These are phyloP conservation scores for Fusarium pseudonygamai DNA, from an alignment of 2,329 filamentous ascomycete genomes.

Conservation along the genomic window DNA sequence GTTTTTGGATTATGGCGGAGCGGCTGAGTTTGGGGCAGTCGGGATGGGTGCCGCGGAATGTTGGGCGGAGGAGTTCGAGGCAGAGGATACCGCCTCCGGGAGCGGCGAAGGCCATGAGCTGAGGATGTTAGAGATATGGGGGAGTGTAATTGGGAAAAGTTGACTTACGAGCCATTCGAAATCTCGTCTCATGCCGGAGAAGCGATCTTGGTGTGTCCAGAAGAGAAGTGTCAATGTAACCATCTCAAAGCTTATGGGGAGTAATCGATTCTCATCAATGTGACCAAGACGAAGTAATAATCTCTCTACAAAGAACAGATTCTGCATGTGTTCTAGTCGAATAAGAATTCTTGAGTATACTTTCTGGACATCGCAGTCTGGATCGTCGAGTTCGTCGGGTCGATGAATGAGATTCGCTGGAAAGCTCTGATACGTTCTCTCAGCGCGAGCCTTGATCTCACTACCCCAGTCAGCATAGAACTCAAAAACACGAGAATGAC, in stretches of 20 bases:
- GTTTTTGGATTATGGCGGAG: constrained; percentile 61
- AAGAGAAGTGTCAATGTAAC: constrained; percentile 57
- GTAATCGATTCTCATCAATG: constrained; percentile 50
- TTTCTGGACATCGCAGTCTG: constrained; percentile 39
- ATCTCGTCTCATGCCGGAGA: constrained; percentile 52
- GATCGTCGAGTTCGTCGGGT: constrained; percentile 50
- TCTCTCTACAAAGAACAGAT: constrained; percentile 67
- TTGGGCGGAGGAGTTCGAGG: constrained; percentile 58
- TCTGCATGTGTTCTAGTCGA: constrained; percentile 62
- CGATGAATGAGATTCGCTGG: constrained; percentile 53
- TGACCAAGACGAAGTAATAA: constrained; percentile 59
- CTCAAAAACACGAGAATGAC: rapidly evolving
- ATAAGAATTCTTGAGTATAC: constrained; percentile 58
- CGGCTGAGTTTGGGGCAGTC: constrained; percentile 51
- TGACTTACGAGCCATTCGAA: constrained; percentile 59
- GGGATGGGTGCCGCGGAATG: constrained; percentile 47
- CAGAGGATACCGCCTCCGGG: constrained; percentile 61
- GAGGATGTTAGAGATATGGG: background rate
- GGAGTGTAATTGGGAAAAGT: rapidly evolving
- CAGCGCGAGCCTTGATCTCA: constrained; percentile 49
- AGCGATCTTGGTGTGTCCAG: constrained; percentile 60
- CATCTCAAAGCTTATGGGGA: constrained; percentile 59
- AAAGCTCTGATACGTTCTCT: constrained; percentile 47
- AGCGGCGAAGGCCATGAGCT: constrained; percentile 61
- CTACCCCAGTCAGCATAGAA: constrained; percentile 34